phyloP scores from a whole-genome alignment of 345 rosid genomes.

The Melastoma malabathricum region DNA sequence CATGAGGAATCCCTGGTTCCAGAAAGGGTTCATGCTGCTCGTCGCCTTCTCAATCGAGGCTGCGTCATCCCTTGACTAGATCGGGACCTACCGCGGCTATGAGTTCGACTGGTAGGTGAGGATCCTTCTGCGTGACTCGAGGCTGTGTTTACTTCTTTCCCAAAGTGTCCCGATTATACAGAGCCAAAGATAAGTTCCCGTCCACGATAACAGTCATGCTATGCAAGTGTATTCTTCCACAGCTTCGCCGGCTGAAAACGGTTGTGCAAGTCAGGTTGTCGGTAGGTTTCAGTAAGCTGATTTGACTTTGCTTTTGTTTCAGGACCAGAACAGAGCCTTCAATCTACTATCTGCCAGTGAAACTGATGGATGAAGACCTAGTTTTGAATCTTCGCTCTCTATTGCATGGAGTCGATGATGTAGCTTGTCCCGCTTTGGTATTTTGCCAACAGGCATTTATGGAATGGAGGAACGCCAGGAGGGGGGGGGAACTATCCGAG shows the following conservation, averaged over 20 bases:
- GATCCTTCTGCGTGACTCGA: constrained; percentile 5
- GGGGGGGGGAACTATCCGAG: constrained; percentile 52
- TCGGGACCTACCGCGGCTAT: constrained; percentile 8
- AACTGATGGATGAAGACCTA: constrained; percentile 56
- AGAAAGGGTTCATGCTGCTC: constrained; percentile 33
- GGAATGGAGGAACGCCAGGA: constrained; percentile 68
- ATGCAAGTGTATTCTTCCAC: constrained; percentile 24
- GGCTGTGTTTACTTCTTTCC: constrained; percentile 97
- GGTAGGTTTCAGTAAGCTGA: constrained; percentile 10
- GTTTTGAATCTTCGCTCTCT: constrained; percentile 3
- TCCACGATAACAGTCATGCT: constrained; percentile 54
- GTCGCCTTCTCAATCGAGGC: constrained; percentile 20
- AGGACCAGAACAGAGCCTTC: constrained; percentile 90
- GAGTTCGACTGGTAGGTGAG: constrained; percentile 1
- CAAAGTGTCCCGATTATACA: constrained; percentile 94
- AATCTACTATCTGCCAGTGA: constrained; percentile 56
- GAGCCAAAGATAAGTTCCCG: constrained; percentile 90
- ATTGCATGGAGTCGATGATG: too few species aligned
- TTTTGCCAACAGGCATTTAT: constrained; percentile 31
- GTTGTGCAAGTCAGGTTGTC: not conserved
- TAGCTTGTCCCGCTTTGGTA: not conserved
- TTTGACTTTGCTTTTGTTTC: constrained; percentile 20
- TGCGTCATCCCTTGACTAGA: constrained; percentile 3
- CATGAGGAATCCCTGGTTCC: constrained; percentile 58
- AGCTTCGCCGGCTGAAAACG: not conserved